Evolutionary conservation across 2,329 filamentous ascomycete species (phyloP).

Genomic region (Lizonia empirigonia): DNA sequence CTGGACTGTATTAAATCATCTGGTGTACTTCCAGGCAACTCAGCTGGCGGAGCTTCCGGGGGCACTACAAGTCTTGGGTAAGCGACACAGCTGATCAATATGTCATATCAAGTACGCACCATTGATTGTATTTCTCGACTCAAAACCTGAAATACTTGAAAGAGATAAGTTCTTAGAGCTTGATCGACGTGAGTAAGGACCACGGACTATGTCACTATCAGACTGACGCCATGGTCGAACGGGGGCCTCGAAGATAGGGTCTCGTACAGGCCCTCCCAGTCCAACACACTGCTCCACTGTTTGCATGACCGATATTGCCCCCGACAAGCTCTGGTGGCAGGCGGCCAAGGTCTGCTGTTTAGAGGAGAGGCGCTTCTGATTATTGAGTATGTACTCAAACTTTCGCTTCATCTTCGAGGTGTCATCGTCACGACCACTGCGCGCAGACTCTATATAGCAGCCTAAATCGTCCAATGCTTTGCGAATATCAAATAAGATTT

Average conservation of each 20-base stretch:
- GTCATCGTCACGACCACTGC: conserved; percentile 28
- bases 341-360: conserved; percentile 27
- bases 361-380: conserved; percentile 35
- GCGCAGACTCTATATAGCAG: conserved; percentile 33
- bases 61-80: conserved; percentile 18
- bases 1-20: conserved; percentile 16
- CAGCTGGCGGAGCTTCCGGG: conserved; percentile 25
- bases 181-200: conserved; percentile 32
- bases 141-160: conserved; percentile 30
- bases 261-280: conserved; percentile 8
- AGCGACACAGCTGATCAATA: not conserved
- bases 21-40: conserved; percentile 39
- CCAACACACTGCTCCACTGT: conserved; percentile 28
- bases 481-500: conserved; percentile 29
- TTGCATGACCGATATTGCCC: conserved; percentile 38
- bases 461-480: conserved; percentile 39
- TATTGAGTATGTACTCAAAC: conserved; percentile 37
- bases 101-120: conserved; percentile 16
- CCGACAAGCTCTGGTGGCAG: conserved; percentile 37
- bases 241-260: conserved; percentile 30
- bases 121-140: conserved; percentile 20
- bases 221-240: conserved; percentile 28
- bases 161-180: conserved; percentile 30
- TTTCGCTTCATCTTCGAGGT: conserved; percentile 32
- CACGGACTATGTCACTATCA: conserved; percentile 20